phyloP scores from a whole-genome alignment of 1,284 basidiomycete genomes.

The Puccinia horiana region DNA sequence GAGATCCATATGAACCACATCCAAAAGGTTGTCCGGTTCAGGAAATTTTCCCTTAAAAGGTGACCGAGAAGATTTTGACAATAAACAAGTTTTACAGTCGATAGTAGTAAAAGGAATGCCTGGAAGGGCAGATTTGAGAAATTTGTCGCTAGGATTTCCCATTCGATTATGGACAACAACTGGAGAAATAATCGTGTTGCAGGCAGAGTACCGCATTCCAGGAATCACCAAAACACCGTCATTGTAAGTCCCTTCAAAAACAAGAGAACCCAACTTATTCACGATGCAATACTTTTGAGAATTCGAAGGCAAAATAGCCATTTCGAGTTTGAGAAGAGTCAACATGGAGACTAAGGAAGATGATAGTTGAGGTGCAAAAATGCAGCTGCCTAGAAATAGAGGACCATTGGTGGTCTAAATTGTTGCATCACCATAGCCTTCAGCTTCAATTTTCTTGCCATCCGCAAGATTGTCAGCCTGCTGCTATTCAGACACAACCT shows the following conservation, averaged over 20 bases:
- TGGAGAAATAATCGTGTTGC: neutral
- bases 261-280: neutral
- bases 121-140: neutral
- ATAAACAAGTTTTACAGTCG: slow-evolving; percentile 15
- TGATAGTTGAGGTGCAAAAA: neutral
- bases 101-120: neutral
- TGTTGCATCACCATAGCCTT: slow-evolving; percentile 6
- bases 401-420: neutral
- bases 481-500: no score
- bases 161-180: neutral
- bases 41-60: slow-evolving; percentile 3
- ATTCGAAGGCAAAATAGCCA: neutral
- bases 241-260: neutral
- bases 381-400: neutral
- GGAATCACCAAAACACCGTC: neutral
- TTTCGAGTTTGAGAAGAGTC: neutral
- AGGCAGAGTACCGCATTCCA: neutral
- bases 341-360: neutral
- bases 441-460: neutral
- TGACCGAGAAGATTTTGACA: neutral
- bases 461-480: no score
- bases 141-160: neutral
- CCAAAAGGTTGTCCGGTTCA: neutral
- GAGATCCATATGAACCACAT: slow-evolving; percentile 23
- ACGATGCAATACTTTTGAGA: neutral